phyloP scores from a whole-genome alignment of 306 rosid genomes.

The Heteromeles arbutifolia region DNA sequence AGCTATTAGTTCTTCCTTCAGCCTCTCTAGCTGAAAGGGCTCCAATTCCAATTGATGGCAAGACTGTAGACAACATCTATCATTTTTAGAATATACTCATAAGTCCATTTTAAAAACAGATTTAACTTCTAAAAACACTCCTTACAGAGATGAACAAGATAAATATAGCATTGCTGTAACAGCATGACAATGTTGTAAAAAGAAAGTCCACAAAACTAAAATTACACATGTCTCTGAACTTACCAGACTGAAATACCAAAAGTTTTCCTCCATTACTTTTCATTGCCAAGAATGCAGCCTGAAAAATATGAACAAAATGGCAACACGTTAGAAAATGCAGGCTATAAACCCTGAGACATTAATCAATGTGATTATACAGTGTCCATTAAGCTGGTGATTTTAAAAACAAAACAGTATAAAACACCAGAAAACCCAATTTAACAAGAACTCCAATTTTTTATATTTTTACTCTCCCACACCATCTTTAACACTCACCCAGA shows the following conservation, averaged over 20 bases:
- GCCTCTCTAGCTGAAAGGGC: slow-evolving; percentile 92
- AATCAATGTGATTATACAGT: not conserved
- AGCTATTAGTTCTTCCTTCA: slow-evolving; percentile 83
- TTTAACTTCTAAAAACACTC: not conserved
- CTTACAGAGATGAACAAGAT: not conserved
- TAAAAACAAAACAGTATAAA: not conserved
- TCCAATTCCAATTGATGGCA: slow-evolving; percentile 89
- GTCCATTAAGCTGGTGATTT: not conserved
- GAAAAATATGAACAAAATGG: not conserved
- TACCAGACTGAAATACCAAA: slow-evolving; percentile 94
- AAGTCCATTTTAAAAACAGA: not conserved
- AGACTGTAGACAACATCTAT: slow-evolving; percentile 47
- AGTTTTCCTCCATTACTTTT: slow-evolving; percentile 88
- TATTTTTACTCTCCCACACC: not conserved
- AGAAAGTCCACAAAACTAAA: not conserved
- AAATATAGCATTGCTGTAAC: not conserved
- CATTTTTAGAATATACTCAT: slow-evolving; percentile 19
- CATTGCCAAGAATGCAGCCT: slow-evolving; percentile 97
- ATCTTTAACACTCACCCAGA: not conserved
- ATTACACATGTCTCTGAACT: slow-evolving; percentile 18
- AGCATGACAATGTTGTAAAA: not conserved
- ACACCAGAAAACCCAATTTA: not conserved
- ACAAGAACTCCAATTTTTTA: not conserved
- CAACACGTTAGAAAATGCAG: not conserved
- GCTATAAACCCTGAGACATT: not conserved